Base-by-base conservation (phyloP, 495 filamentous ascomycete species). In the Clavariopsis aquatica region DNA sequence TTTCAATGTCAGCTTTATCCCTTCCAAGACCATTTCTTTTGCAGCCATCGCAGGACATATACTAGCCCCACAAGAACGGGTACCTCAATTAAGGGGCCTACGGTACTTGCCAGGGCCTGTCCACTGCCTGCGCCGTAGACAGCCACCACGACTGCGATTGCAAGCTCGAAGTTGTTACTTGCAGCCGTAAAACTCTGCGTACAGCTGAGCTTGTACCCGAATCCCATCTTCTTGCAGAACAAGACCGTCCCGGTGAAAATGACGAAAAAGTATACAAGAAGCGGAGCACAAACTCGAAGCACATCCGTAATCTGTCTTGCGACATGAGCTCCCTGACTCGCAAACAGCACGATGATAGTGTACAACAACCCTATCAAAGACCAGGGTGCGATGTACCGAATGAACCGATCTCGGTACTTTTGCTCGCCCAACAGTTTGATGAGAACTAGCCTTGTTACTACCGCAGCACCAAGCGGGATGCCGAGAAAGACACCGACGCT, bases 151-250 rank as follows among this genome's bases (percentile, higher is more conserved):
- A 97, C 92, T 1, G 93, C 93, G 76, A 97, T 96, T 0, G 93
- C 93, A 19, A 96, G 76, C 78, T 96, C 93, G 69, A 97, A 96
- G 70, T 96, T 96, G 66, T 97, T 97, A 73, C 92, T 96, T 2
- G 93, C 93, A 5, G 93, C 93, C 0, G 93, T 96, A 68, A 96
- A 94, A 69, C 90, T 90, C 77, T 96, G 93, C 12, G 93, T 96
- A 12, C 83, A 81, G 1, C 83, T 82, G 1, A 92, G 70, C 49
- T 76, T 78, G 71, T 96, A 96, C 0, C 85, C 84, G 69, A 93
- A 93, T 0, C 90, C 89, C 26, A 73, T 65, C n/a, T 72, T 71
- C 60, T 68, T 71, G 59, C 72, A 75, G 36, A 71, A 60, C 20
- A 52, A 69, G 27, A 71, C 66, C 19, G 75, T 77, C 9, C 41